phyloP scores from a whole-genome alignment of 768 basidiomycete genomes.

The Pulveroboletus ravenelii region DNA sequence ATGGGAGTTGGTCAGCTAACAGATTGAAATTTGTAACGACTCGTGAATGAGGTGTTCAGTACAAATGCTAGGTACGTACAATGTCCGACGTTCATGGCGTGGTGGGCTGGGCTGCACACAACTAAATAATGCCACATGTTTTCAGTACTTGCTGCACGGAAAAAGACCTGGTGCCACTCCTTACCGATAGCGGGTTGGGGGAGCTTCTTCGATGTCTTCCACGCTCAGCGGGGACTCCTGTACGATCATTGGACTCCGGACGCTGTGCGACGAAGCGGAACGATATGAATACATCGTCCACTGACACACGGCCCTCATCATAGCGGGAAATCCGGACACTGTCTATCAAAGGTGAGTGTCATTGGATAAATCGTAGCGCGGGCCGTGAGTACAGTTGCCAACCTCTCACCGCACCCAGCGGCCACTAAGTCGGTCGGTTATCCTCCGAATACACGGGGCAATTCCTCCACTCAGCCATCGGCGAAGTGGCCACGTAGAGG shows the following conservation, averaged over 20 bases:
- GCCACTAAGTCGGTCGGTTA: neutral
- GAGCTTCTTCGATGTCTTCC: slow-evolving; percentile 18
- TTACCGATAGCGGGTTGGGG: too few species aligned
- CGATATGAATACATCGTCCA: neutral
- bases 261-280: slow-evolving; percentile 24
- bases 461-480: slow-evolving; percentile 11
- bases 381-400: slow-evolving; percentile 15
- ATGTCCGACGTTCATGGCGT: neutral
- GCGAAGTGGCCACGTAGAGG: neutral
- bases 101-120: neutral
- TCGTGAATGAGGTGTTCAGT: too few species aligned
- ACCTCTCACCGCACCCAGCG: neutral
- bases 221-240: slow-evolving; percentile 25
- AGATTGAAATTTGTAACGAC: too few species aligned
- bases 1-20: too few species aligned
- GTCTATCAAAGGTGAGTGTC: slow-evolving; percentile 9
- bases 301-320: slow-evolving; percentile 11
- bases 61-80: too few species aligned
- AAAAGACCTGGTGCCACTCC: neutral
- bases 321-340: slow-evolving; percentile 11
- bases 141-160: too few species aligned
- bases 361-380: slow-evolving; percentile 16
- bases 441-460: neutral
- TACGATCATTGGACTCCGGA: slow-evolving; percentile 14
- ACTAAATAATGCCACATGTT: neutral